Base-by-base conservation (phyloP, 129 eudicot genomes). In the Lonicera japonica region DNA sequence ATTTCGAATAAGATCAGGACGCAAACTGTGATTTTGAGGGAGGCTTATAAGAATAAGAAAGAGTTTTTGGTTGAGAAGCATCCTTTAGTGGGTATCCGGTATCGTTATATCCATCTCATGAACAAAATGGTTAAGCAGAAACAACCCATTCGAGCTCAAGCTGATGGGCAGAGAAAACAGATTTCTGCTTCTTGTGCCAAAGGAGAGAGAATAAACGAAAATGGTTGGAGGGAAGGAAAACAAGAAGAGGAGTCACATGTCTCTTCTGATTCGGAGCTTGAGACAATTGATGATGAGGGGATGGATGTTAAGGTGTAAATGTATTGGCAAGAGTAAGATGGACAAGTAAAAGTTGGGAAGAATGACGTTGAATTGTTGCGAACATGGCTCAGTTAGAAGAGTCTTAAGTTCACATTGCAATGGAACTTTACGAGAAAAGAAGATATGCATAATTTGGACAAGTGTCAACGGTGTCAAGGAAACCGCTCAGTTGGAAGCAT, bases 1-100 rank as follows among this genome's bases (percentile, higher is more conserved):
- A 71, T 85, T 71, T 92, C 99, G 5, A 92, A 92, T 71, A 88
- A 92, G 79, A 78, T 88, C 38, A 85, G 96, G 66, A 92, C 91
- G 2, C 96, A 92, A 76, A 92, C 98, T 9, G 91, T 88, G 61
- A 89, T 92, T 39, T 78, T 87, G 58, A 74, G 95, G 73, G 95
- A 92, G 78, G 99, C 80, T 0, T 92, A 77, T 73, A 80, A 61
- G 56, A 87, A 82, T 29, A 29, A 29, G 36, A 29, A 29, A 69
- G 82, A 86, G 54, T 25, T 79, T 1, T 47, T 92, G 77, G 46
- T 76, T 52, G 89, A 82, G 24, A 80, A 78, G 69, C 86, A 88
- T 70, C 82, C 82, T 19, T 68, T 92, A 61, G 78, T 88, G 87
- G 89, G 78, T 9, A 82, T 92, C 83, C 75, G 96, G 45, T 77